A percentile compares a stretch with the other conserved stretches of the same genome.
Conservation (phyloP, 2,329 filamentous ascomycete genomes). For the Phoma sp. region DNA sequence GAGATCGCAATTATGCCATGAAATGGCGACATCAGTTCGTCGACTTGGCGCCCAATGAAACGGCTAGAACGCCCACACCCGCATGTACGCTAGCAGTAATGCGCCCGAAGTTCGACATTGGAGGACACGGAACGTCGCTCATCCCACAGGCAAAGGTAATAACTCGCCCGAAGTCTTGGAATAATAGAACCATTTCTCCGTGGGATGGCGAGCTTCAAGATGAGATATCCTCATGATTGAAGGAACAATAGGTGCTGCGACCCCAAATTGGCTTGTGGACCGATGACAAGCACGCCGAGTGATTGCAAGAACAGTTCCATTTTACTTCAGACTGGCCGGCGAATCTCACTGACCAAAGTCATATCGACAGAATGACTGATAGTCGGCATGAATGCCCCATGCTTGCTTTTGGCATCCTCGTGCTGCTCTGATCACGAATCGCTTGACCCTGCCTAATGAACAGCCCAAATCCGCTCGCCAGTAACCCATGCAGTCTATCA, state of each 20-base stretch:
- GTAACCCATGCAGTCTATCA: neutral
- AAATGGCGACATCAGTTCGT: constrained; percentile 16
- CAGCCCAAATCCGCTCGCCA: neutral
- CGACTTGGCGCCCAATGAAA: constrained; percentile 10
- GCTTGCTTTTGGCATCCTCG: constrained; percentile 12
- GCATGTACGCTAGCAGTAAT: constrained; percentile 7
- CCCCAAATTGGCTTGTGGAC: neutral
- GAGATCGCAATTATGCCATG: constrained; percentile 20
- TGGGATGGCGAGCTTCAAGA: constrained; percentile 9
- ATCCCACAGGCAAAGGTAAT: neutral
- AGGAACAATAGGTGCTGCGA: neutral
- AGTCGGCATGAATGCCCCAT: neutral
- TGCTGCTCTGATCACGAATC: neutral
- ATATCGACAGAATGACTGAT: neutral
- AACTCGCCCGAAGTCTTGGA: neutral
- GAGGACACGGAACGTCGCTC: constrained; percentile 1
- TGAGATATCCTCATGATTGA: neutral
- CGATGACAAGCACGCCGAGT: neutral
- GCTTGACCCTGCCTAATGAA: constrained; percentile 4
- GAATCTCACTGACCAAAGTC: neutral
- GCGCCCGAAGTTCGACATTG: neutral
- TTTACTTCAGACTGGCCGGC: neutral
- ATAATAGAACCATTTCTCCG: constrained; percentile 1
- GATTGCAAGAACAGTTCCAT: neutral
- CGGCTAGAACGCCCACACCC: constrained; percentile 8